A percentile compares a stretch with the other conserved stretches of the same genome.
Evolutionary conservation across 169 alveolate genomes (phyloP).

Genomic region (Eimeria sp.): DNA sequence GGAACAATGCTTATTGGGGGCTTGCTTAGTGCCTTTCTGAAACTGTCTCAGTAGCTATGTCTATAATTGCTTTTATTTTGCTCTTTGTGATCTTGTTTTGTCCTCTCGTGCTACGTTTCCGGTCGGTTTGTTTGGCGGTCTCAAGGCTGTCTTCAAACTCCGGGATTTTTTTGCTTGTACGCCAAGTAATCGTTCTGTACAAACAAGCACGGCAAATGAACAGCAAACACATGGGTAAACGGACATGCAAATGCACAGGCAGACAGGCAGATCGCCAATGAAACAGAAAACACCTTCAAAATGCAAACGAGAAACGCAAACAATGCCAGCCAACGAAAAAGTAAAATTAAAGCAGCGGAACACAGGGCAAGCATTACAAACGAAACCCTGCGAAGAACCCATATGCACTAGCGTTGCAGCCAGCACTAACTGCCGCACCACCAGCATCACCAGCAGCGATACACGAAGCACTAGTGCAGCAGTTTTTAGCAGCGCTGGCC

Average conservation of each 20-base stretch:
- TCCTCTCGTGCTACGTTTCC: neutral
- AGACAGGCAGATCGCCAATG: neutral
- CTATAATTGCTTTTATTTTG: neutral
- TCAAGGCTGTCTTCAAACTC: neutral
- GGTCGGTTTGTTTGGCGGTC: neutral
- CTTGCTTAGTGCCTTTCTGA: neutral
- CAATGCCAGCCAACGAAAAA: neutral
- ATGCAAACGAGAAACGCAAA: neutral
- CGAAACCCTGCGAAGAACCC: neutral
- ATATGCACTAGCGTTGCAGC: neutral
- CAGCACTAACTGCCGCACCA: neutral
- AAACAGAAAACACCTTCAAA: neutral
- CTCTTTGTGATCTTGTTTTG: neutral
- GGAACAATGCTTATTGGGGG: neutral
- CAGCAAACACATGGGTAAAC: neutral
- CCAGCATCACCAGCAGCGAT: too few relatives aligned
- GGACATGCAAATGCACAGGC: neutral
- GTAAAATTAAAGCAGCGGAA: neutral
- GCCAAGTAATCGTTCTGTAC: constrained; percentile 18
- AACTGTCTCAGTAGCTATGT: neutral
- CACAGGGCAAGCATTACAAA: neutral
- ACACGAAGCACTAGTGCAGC: too few relatives aligned
- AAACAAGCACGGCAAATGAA: neutral
- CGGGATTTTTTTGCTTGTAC: constrained; percentile 51
- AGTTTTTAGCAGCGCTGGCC: neutral